These are phyloP conservation scores for Lasiosphaeria ovina DNA, from an alignment of 495 filamentous ascomycete genomes.

Conservation along the genomic window DNA sequence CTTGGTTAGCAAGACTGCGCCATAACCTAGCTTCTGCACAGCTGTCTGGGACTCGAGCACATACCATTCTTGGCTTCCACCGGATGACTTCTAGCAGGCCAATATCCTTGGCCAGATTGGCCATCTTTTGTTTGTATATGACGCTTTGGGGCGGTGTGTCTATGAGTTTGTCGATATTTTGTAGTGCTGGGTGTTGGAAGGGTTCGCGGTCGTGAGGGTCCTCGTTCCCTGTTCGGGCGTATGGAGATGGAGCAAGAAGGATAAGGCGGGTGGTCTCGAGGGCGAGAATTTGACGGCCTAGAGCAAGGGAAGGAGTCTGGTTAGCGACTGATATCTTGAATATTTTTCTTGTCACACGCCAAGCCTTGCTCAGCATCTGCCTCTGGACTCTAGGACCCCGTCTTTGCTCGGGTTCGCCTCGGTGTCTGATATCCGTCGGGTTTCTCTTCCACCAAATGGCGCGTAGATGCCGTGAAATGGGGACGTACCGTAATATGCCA, in stretches of 20 bases:
- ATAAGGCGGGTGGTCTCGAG: slow-evolving; percentile 74
- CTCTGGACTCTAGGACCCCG: no score
- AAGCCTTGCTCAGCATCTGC: no score
- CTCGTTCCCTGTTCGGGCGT: slow-evolving; percentile 22
- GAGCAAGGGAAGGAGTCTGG: background rate
- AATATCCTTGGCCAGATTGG: slow-evolving; percentile 63
- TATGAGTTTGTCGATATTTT: slow-evolving; percentile 67
- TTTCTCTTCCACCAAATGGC: slow-evolving; percentile 20
- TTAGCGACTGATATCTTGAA: slow-evolving; percentile 23
- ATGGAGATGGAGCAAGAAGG: slow-evolving; percentile 43
- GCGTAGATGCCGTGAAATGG: slow-evolving; percentile 39
- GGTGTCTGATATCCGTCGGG: no score
- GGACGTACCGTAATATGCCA: slow-evolving; percentile 80
- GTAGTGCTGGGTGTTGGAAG: slow-evolving; percentile 70
- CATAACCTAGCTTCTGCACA: background rate
- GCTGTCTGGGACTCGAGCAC: slow-evolving; percentile 19
- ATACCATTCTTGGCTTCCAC: slow-evolving; percentile 83
- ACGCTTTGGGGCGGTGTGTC: slow-evolving; percentile 51
- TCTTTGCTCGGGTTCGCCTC: no score
- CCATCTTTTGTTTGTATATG: slow-evolving; percentile 58
- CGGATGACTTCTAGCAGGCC: slow-evolving; percentile 70
- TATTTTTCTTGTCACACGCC: no score
- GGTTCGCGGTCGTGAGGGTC: slow-evolving; percentile 59
- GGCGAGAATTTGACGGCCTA: slow-evolving; percentile 78
- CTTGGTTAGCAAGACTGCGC: slow-evolving; percentile 10